Conservation (phyloP, 495 filamentous ascomycete species). For the Penicillium taxi region DNA sequence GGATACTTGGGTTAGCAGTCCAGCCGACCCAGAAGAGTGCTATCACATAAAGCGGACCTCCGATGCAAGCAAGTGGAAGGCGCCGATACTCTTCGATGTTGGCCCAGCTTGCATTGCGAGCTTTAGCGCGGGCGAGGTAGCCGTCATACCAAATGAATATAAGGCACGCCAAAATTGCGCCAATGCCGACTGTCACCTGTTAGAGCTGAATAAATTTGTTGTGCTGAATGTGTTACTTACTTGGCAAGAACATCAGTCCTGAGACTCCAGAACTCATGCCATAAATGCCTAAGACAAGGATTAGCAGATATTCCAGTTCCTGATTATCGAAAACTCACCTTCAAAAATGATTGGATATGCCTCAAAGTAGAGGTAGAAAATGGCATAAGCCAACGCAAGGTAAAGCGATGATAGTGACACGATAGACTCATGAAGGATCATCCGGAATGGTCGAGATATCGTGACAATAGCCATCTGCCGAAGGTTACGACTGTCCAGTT, state of each 20-base stretch:
- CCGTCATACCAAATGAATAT: slow-evolving; percentile 36
- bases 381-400: slow-evolving; percentile 58
- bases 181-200: slow-evolving; percentile 22
- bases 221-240: slow-evolving; percentile 13
- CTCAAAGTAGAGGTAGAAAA: slow-evolving; percentile 71
- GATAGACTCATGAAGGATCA: slow-evolving; percentile 48
- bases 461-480: slow-evolving; percentile 37
- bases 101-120: slow-evolving; percentile 28
- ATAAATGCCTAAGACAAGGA: slow-evolving; percentile 19
- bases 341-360: slow-evolving; percentile 61
- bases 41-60: slow-evolving; percentile 32
- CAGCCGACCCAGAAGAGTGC: slow-evolving; percentile 36
- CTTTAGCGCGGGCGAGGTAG: slow-evolving; percentile 29
- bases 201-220: not conserved
- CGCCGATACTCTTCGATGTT: slow-evolving; percentile 33
- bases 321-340: slow-evolving; percentile 13
- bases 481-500: slow-evolving; percentile 38
- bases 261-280: slow-evolving; percentile 30
- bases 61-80: slow-evolving; percentile 34
- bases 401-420: slow-evolving; percentile 62
- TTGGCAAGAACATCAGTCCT: slow-evolving; percentile 29
- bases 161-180: slow-evolving; percentile 23
- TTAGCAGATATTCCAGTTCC: not conserved
- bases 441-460: slow-evolving; percentile 40
- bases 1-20: slow-evolving; percentile 29